Evolutionary conservation across 1,284 basidiomycete species (phyloP).

Genomic region (Vanrija sp.): DNA sequence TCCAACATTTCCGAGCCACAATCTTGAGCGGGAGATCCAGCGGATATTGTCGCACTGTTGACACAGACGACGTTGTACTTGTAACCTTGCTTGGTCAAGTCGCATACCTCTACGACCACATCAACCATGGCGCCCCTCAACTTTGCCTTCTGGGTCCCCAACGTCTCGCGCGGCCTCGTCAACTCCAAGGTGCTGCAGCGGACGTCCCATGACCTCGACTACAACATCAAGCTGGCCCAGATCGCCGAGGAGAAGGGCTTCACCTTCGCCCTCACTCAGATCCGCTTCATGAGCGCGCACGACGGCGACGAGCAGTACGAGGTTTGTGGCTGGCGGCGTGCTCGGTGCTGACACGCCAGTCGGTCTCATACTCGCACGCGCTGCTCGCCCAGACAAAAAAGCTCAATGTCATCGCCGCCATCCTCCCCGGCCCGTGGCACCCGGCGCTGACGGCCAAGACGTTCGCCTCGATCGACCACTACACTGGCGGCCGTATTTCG

Average conservation of each 20-base stretch:
- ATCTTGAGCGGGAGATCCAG: too few species aligned
- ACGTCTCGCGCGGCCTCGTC: conserved; percentile 13
- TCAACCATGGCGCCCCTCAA: neutral
- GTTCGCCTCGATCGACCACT: conserved; percentile 8
- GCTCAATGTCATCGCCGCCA: conserved; percentile 12
- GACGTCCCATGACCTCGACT: conserved; percentile 8
- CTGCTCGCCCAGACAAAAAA: conserved; percentile 10
- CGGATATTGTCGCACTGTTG: too few species aligned
- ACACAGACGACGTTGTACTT: too few species aligned
- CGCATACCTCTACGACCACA: neutral
- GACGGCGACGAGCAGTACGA: conserved; percentile 16
- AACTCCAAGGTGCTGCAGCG: conserved; percentile 11
- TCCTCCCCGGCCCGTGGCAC: conserved; percentile 15
- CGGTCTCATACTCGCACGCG: conserved; percentile 13
- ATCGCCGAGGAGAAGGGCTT: conserved; percentile 10
- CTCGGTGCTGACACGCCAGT: neutral
- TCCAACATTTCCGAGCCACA: too few species aligned
- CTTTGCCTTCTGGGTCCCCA: conserved; percentile 11
- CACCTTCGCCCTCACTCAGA: conserved; percentile 12
- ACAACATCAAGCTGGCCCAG: conserved; percentile 16
- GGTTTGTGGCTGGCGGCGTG: neutral
- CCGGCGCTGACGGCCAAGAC: conserved; percentile 13
- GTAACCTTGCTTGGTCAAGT: too few species aligned
- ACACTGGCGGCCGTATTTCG: conserved; percentile 10
- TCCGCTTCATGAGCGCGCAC: conserved; percentile 13